Percentiles rank a stretch among this genome's conserved stretches.
These are phyloP conservation scores for Paecilomyces formosus DNA, from an alignment of 2,329 filamentous ascomycete species.

Conservation along the genomic window DNA sequence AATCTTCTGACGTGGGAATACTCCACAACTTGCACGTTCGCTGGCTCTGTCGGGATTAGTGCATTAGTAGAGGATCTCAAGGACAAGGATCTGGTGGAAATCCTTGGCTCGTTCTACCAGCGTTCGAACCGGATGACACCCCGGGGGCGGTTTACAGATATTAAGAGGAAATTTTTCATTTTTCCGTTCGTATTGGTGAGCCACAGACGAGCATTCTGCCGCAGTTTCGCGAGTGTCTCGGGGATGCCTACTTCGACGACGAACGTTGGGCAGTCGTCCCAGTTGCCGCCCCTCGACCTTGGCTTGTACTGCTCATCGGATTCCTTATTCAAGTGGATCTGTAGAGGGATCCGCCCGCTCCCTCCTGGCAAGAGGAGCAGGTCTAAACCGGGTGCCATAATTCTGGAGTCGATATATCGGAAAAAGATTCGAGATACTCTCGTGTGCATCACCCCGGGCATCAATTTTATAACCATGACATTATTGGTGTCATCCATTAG, in stretches of 20 bases:
- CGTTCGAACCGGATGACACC: background rate
- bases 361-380: background rate
- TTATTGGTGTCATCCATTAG: background rate
- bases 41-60: background rate
- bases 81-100: background rate
- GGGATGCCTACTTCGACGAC: background rate
- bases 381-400: background rate
- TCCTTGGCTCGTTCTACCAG: background rate
- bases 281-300: background rate
- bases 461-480: background rate
- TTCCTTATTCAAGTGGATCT: background rate
- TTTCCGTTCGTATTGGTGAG: background rate
- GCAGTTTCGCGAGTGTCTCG: background rate
- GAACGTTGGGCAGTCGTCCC: background rate
- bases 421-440: background rate
- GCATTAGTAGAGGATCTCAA: too few relatives aligned
- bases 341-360: background rate
- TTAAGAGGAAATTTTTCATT: background rate
- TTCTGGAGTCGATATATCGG: background rate
- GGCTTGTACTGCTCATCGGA: background rate
- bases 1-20: background rate
- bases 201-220: background rate
- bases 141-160: background rate
- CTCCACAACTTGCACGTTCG: background rate
- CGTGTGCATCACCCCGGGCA: background rate